Evolutionary conservation across 1,139 yeast genomes (phyloP).

Genomic region (Chernovozyma sophiae-reginae): DNA sequence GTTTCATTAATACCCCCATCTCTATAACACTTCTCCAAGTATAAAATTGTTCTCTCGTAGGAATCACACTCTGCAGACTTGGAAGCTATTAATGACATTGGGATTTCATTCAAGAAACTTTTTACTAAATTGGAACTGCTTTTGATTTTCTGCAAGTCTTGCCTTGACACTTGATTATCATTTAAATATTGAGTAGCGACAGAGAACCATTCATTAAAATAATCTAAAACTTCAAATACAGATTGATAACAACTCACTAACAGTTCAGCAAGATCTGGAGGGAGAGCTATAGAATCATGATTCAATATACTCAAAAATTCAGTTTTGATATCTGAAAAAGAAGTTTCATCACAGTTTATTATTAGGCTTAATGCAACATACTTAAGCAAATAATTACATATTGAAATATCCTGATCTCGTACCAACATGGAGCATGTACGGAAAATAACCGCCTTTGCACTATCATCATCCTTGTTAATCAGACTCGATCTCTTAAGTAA

Average conservation of each 20-base stretch:
- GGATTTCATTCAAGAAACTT: conserved; percentile 49
- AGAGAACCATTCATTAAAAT: conserved; percentile 72
- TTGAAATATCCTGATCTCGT: conserved; percentile 65
- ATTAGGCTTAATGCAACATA: conserved; percentile 70
- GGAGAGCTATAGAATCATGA: conserved; percentile 29
- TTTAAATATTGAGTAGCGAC: conserved; percentile 30
- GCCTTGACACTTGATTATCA: conserved; percentile 17
- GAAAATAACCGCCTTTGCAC: conserved; percentile 42
- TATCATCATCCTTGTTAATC: conserved; percentile 9
- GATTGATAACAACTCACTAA: conserved; percentile 65
- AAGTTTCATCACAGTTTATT: conserved; percentile 43
- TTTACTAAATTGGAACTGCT: conserved; percentile 37
- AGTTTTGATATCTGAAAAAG: conserved; percentile 41
- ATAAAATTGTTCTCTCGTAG: conserved; percentile 84
- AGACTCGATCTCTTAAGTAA: conserved; percentile 44
- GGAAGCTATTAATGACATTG: conserved; percentile 67
- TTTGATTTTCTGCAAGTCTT: conserved; percentile 18
- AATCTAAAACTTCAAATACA: conserved; percentile 76
- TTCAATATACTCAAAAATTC: conserved; percentile 63
- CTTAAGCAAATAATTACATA: conserved; percentile 74
- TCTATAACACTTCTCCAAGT: conserved; percentile 73
- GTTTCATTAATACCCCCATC: conserved; percentile 32
- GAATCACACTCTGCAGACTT: conserved; percentile 82
- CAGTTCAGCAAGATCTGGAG: conserved; percentile 53
- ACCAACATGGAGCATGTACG: conserved; percentile 63